Percentiles rank a stretch among this genome's conserved stretches.
Conservation (phyloP, 768 basidiomycete genomes). For the Trametes punicea region DNA sequence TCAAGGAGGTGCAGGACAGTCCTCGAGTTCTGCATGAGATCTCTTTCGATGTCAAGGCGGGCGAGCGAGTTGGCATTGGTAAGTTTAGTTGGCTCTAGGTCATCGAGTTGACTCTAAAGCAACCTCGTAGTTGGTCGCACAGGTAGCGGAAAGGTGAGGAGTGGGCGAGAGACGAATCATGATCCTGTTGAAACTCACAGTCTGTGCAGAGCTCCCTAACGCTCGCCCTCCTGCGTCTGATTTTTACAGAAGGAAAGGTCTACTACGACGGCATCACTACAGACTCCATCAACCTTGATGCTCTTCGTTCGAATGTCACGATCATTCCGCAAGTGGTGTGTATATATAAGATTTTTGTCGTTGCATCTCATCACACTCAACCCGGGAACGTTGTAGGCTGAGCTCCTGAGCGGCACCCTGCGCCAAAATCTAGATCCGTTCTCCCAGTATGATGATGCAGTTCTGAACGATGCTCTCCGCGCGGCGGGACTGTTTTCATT, state of each 20-base stretch:
- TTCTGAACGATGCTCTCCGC: conserved; percentile 38
- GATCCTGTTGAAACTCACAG: no score
- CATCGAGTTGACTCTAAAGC: no score
- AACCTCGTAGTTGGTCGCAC: conserved; percentile 27
- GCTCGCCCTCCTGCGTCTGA: conserved; percentile 47
- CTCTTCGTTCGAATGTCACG: conserved; percentile 43
- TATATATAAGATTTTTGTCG: conserved; percentile 22
- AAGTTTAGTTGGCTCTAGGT: no score
- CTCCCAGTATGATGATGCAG: conserved; percentile 43
- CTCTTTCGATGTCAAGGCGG: conserved; percentile 48
- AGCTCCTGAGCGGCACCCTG: conserved; percentile 42
- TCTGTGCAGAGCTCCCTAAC: conserved; percentile 47
- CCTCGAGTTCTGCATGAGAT: conserved; percentile 57
- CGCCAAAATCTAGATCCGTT: conserved; percentile 52
- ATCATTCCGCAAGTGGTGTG: conserved; percentile 41
- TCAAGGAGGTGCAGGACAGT: conserved; percentile 29
- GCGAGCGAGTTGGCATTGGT: conserved; percentile 54
- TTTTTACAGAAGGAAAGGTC: conserved; percentile 47
- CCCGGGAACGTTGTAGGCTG: conserved; percentile 26
- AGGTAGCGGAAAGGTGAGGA: background rate
- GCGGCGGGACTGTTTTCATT: conserved; percentile 36
- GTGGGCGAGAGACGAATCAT: background rate
- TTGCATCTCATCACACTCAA: background rate
- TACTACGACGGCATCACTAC: conserved; percentile 43
- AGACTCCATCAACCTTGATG: conserved; percentile 42